A percentile compares a stretch with the other conserved stretches of the same genome.
Conservation (phyloP, 2,329 filamentous ascomycete genomes). For the Fusarium subglutinans region DNA sequence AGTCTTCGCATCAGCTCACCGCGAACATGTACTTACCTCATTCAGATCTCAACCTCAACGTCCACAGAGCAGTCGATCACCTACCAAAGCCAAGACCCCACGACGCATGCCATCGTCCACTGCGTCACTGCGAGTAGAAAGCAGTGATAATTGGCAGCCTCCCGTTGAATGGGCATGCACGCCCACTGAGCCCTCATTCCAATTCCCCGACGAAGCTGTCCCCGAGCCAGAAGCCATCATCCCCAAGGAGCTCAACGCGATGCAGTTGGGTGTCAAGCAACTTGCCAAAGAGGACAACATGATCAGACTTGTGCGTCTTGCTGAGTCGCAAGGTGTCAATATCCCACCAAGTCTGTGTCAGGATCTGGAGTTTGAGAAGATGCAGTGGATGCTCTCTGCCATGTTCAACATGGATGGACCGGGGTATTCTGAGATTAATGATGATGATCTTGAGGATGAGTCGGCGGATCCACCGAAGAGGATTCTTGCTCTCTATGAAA, state of each 20-base stretch:
- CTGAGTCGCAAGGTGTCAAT: background rate
- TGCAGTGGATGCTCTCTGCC: conserved; percentile 68
- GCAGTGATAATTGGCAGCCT: conserved; percentile 19
- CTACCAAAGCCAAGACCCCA: background rate
- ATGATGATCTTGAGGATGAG: conserved; percentile 39
- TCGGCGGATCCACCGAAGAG: conserved; percentile 8
- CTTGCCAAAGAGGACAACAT: conserved; percentile 14
- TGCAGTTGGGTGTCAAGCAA: conserved; percentile 14
- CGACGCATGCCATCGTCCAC: conserved; percentile 19
- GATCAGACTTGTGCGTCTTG: conserved; percentile 9
- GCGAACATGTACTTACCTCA: background rate
- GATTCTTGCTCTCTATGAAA: conserved; percentile 28
- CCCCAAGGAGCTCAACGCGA: background rate
- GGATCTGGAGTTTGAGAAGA: conserved; percentile 61
- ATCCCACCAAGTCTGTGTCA: background rate
- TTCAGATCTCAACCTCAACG: conserved; percentile 12
- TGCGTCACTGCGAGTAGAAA: background rate
- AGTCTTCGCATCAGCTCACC: background rate
- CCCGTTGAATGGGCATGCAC: conserved; percentile 21
- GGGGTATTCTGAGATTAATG: background rate
- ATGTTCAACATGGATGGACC: conserved; percentile 56
- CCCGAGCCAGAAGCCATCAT: background rate
- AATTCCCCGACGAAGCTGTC: background rate
- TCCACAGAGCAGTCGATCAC: conserved; percentile 11
- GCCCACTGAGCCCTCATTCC: conserved; percentile 10